Conservation (phyloP, 2,329 filamentous ascomycete genomes). For the Cadophora sp. region DNA sequence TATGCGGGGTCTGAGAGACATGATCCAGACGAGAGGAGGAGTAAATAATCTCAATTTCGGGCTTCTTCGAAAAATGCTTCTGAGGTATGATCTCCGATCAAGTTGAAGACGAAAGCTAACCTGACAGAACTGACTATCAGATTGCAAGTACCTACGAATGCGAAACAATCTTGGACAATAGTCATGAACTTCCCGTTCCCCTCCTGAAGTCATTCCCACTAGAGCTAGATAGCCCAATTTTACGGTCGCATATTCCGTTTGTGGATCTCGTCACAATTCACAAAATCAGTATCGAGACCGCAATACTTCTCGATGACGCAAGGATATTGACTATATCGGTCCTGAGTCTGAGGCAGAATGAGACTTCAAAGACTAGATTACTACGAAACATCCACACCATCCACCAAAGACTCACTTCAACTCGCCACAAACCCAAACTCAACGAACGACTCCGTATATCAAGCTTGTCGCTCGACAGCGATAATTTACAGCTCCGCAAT, state of each 20-base stretch:
- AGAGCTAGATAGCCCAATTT: conserved; percentile 39
- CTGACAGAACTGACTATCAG: conserved; percentile 43
- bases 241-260: conserved; percentile 35
- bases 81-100: conserved; percentile 35
- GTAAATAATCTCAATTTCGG: conserved; percentile 32
- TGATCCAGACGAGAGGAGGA: conserved; percentile 41
- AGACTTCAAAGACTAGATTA: conserved; percentile 27
- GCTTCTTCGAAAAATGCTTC: conserved; percentile 34
- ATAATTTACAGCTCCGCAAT: conserved; percentile 42
- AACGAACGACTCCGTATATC: conserved; percentile 34
- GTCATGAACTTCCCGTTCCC: conserved; percentile 23
- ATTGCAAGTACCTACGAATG: conserved; percentile 43
- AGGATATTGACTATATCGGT: conserved; percentile 40
- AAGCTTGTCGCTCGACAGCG: conserved; percentile 38
- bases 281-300: conserved; percentile 31
- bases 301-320: conserved; percentile 42
- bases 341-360: conserved; percentile 11
- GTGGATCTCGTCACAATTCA: conserved; percentile 25
- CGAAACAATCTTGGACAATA: conserved; percentile 39
- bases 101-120: conserved; percentile 8
- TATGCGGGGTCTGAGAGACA: conserved; percentile 43
- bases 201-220: conserved; percentile 30
- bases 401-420: conserved; percentile 29
- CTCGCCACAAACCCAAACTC: neutral
- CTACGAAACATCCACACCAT: conserved; percentile 38